These are phyloP conservation scores for Endothia cerciana DNA, from an alignment of 2,329 filamentous ascomycete species.

Conservation along the genomic window DNA sequence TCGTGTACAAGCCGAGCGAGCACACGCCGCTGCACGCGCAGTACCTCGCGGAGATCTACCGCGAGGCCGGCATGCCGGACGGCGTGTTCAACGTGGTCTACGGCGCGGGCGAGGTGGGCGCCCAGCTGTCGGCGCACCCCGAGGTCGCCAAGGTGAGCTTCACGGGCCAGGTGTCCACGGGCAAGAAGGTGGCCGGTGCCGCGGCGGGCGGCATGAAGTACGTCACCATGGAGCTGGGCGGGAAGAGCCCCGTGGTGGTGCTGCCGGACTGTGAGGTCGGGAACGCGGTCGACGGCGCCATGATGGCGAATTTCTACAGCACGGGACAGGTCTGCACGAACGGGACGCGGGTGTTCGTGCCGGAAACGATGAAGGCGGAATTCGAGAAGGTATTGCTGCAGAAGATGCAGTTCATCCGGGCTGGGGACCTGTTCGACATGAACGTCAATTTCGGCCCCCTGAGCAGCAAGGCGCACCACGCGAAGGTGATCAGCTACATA, in stretches of 20 bases:
- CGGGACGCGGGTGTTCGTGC: slow-evolving; percentile 85
- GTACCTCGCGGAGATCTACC: slow-evolving; percentile 74
- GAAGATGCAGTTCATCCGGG: slow-evolving; percentile 71
- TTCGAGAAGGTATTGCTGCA: slow-evolving; percentile 73
- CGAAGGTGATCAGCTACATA: slow-evolving; percentile 81
- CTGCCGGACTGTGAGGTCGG: slow-evolving; percentile 79
- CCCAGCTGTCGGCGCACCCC: slow-evolving; percentile 72
- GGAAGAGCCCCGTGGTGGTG: slow-evolving; percentile 81
- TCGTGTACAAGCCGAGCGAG: slow-evolving; percentile 91
- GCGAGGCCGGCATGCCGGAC: slow-evolving; percentile 76
- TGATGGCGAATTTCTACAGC: slow-evolving; percentile 94
- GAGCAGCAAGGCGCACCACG: slow-evolving; percentile 72
- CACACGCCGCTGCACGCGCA: slow-evolving; percentile 83
- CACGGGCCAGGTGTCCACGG: slow-evolving; percentile 84
- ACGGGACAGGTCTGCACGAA: slow-evolving; percentile 93
- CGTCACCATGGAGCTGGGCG: slow-evolving; percentile 89
- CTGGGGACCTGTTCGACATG: slow-evolving; percentile 73
- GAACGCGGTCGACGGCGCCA: slow-evolving; percentile 83
- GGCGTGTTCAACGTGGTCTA: slow-evolving; percentile 90
- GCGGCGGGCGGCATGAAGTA: slow-evolving; percentile 84
- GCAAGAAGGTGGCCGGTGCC: slow-evolving; percentile 76
- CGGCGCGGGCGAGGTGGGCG: slow-evolving; percentile 77
- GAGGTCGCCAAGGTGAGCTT: slow-evolving; percentile 85
- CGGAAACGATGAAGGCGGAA: slow-evolving; percentile 61
- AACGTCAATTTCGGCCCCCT: slow-evolving; percentile 84